Conservation (phyloP, 371 early-diverging fungal species). For the Apophysomyces trapeziformis region DNA sequence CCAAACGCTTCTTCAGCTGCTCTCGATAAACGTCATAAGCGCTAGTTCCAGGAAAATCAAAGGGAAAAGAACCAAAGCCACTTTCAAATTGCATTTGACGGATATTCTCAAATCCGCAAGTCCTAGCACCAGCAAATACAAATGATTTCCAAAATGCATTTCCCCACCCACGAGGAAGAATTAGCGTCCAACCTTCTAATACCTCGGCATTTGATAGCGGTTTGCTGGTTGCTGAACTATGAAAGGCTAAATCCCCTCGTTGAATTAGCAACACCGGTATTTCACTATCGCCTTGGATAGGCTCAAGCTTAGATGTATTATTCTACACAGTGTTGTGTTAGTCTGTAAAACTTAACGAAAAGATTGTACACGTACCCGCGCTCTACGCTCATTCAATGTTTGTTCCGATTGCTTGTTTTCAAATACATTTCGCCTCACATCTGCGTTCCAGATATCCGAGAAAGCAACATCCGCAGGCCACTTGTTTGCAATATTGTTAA, state of each 20-base stretch:
- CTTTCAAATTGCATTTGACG: slow-evolving; percentile 62
- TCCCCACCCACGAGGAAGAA: slow-evolving; percentile 84
- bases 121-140: slow-evolving; percentile 88
- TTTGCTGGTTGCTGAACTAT: slow-evolving; percentile 14
- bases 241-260: slow-evolving; percentile 33
- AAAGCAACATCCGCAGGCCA: slow-evolving; percentile 68
- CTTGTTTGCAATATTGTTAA: slow-evolving; percentile 38
- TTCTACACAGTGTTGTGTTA: not conserved
- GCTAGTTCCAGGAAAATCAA: slow-evolving; percentile 60
- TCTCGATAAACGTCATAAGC: slow-evolving; percentile 50
- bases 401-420: slow-evolving; percentile 62
- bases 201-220: slow-evolving; percentile 27
- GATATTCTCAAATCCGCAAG: slow-evolving; percentile 65
- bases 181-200: slow-evolving; percentile 81
- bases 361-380: slow-evolving; percentile 33
- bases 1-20: slow-evolving; percentile 27
- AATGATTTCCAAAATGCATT: slow-evolving; percentile 89
- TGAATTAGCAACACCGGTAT: slow-evolving; percentile 86
- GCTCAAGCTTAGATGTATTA: slow-evolving; percentile 48
- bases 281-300: slow-evolving; percentile 56
- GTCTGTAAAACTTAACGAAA: not conserved
- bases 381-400: slow-evolving; percentile 71
- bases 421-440: slow-evolving; percentile 43
- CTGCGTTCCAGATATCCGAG: slow-evolving; percentile 68
- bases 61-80: slow-evolving; percentile 61